Evolutionary conservation across 306 rosid species (phyloP), one percentile per base, ranked within the genome.

Genomic region (Cicer cuneatum): DNA sequence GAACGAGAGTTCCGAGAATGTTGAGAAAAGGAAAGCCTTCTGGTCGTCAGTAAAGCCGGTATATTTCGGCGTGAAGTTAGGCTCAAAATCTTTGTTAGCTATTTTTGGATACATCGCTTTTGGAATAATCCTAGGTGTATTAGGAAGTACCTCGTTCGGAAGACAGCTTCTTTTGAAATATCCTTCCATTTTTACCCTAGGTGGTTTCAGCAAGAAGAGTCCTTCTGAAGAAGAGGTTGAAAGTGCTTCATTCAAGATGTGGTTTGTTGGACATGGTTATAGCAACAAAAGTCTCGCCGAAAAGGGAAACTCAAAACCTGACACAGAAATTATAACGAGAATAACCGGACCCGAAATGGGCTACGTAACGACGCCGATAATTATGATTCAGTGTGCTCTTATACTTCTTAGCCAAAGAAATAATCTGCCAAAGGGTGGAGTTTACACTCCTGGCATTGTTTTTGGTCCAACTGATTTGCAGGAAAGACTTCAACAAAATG

Each of bases 311-410:
- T 37, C 45, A 47, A 78, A 93, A 83, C 92, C 96, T 6, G 88
- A 93, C 70, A 76, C 56, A 86, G 94, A 93, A 84, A 86, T 93
- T 38, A 66, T 89, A 43, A 89, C 97, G 1, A 83, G 97, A 87
- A 85, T 93, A 37, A 86, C 81, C 82, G 97, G 94, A 54, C 98
- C 96, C 10, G 96, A 93, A 87, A 83, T 88, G 54, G 98, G 98
- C 40, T 89, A 93, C 80, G 53, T 93, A 57, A 88, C 97, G 11
- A 93, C 98, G 1, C 94, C 97, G 1, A 91, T 91, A 75, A 82
- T 88, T 68, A 82, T 93, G 41, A 51, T 93, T 75, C 96, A 93
- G 74, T 91, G 96, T 77, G 96, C 96, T 56, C 92, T 88, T 3
- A 58, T 89, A 66, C 80, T 87, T 89, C 91, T 83, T 45, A 73